phyloP scores from a whole-genome alignment of 192 early-diverging fungal genomes.

The Dissophora globulifera region DNA sequence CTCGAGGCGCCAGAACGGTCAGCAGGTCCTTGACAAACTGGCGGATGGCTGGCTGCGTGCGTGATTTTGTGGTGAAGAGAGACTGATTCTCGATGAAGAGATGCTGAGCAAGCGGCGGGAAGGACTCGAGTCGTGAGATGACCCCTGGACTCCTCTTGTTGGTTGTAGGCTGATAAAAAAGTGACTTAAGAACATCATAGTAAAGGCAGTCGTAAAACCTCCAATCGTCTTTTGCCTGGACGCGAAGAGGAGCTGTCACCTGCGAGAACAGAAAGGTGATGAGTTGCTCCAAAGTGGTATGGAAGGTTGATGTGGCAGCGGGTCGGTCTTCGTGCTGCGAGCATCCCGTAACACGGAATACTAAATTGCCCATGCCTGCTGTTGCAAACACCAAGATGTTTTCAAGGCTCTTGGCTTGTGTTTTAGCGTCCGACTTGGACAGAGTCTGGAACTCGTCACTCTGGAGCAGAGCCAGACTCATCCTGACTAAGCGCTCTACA shows the following conservation, averaged over 20 bases:
- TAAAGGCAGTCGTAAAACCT: conserved; percentile 9
- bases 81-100: conserved; percentile 24
- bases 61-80: conserved; percentile 16
- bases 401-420: neutral
- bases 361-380: conserved; percentile 21
- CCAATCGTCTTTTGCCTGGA: neutral
- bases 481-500: conserved; percentile 20
- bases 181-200: conserved; percentile 8
- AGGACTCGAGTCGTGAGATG: neutral
- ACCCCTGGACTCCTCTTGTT: neutral
- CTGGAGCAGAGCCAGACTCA: neutral
- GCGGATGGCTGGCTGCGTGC: neutral
- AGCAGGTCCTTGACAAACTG: conserved; percentile 13
- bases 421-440: neutral
- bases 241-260: conserved; percentile 1
- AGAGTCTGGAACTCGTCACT: conserved; percentile 7
- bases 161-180: neutral
- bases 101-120: conserved; percentile 34
- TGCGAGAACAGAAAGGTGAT: neutral
- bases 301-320: neutral
- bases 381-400: conserved; percentile 18
- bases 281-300: conserved; percentile 9
- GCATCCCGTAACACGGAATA: conserved; percentile 11
- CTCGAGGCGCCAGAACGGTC: conserved; percentile 7
- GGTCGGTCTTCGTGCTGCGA: conserved; percentile 14